Evolutionary conservation across 2,329 filamentous ascomycete genomes (phyloP).

Genomic region (Cladorrhinum sp.): DNA sequence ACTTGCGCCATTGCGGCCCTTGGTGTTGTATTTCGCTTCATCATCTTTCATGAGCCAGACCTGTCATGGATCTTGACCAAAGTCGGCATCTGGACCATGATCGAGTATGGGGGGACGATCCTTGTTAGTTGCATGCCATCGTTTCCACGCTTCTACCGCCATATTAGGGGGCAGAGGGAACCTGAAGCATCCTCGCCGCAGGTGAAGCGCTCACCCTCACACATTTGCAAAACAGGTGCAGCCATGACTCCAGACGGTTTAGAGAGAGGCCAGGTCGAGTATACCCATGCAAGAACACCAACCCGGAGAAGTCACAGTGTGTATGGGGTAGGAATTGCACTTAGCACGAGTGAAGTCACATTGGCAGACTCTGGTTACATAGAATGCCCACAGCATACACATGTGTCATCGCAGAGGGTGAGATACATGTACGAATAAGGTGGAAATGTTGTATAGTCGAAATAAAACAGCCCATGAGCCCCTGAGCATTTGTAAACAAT

Average conservation of each 20-base stretch:
- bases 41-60: constrained; percentile 17
- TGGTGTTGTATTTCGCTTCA: constrained; percentile 17
- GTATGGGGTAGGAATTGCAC: neutral
- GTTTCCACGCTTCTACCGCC: constrained; percentile 20
- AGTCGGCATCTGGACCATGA: constrained; percentile 24
- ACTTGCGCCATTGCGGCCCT: constrained; percentile 21
- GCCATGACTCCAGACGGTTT: neutral
- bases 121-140: constrained; percentile 22
- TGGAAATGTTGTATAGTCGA: no score
- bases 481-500: no score
- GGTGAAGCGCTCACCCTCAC: neutral
- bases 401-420: no score
- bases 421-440: no score
- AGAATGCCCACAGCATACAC: no score
- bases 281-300: neutral
- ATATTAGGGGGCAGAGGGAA: constrained; percentile 11
- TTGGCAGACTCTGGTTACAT: neutral
- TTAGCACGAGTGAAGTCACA: neutral
- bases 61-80: constrained; percentile 20
- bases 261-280: neutral
- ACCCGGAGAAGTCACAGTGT: neutral
- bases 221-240: neutral
- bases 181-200: neutral
- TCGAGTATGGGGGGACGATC: constrained; percentile 22
- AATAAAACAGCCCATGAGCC: no score